Percentiles rank a stretch among this genome's conserved stretches.
Conservation (phyloP, 768 basidiomycete genomes). For the Mrakia hoshinonis region DNA sequence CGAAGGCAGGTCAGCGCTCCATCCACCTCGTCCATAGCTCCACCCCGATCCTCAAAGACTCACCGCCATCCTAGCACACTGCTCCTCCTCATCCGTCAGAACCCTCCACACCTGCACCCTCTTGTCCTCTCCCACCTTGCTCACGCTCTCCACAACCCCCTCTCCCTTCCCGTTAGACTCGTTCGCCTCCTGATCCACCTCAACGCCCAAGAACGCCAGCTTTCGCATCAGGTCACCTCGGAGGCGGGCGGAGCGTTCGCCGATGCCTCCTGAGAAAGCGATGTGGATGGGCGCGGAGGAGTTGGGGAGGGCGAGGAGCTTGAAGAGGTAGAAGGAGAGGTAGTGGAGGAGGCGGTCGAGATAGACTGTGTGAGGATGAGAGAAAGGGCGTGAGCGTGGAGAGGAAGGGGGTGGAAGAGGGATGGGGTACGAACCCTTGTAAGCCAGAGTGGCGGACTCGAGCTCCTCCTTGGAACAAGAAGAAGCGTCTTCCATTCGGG, state of each 20-base stretch:
- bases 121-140: slow-evolving; percentile 26
- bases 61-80: slow-evolving; percentile 31
- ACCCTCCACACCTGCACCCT: slow-evolving; percentile 40
- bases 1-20: no score
- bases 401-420: neutral
- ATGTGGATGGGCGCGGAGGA: slow-evolving; percentile 48
- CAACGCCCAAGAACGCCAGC: slow-evolving; percentile 57
- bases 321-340: slow-evolving; percentile 65
- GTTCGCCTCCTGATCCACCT: slow-evolving; percentile 47
- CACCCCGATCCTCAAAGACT: no score
- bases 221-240: slow-evolving; percentile 52
- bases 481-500: slow-evolving; percentile 44
- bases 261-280: slow-evolving; percentile 82
- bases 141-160: slow-evolving; percentile 36
- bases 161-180: slow-evolving; percentile 44
- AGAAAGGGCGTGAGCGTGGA: neutral
- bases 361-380: slow-evolving; percentile 45
- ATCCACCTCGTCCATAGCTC: no score
- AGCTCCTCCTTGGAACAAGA: slow-evolving; percentile 36
- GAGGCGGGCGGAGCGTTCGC: slow-evolving; percentile 61
- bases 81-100: slow-evolving; percentile 43
- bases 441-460: slow-evolving; percentile 51
- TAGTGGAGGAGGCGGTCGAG: slow-evolving; percentile 65
- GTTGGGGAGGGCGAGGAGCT: slow-evolving; percentile 46
- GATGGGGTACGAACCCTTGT: slow-evolving; percentile 42